phyloP scores from a whole-genome alignment of 441 rosid genomes.

The Euphorbia schlechtendalii region DNA sequence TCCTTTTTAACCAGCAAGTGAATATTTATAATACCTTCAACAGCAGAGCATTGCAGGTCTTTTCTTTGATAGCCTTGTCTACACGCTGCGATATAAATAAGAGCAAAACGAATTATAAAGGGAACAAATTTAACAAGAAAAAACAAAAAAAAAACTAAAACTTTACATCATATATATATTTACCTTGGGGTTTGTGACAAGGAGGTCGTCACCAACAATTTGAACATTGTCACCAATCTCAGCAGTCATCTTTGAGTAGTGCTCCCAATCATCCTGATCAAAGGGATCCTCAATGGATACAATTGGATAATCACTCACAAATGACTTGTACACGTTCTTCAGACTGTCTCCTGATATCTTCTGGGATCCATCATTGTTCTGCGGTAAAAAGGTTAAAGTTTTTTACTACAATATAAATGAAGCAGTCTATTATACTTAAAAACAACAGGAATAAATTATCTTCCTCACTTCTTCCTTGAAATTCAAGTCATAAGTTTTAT shows the following conservation, averaged over 20 bases:
- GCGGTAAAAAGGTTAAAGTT: slow-evolving; percentile 7
- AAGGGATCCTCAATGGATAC: slow-evolving; percentile 97
- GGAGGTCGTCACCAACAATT: slow-evolving; percentile 89
- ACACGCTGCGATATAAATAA: slow-evolving; percentile 51
- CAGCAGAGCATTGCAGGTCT: slow-evolving; percentile 92
- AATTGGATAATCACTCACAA: slow-evolving; percentile 81
- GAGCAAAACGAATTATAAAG: neutral
- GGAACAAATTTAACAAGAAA: no score
- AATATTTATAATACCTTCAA: slow-evolving; percentile 65
- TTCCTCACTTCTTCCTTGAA: slow-evolving; percentile 81
- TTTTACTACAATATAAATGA: no score
- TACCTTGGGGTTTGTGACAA: slow-evolving; percentile 97
- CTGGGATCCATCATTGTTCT: slow-evolving; percentile 76
- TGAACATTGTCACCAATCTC: slow-evolving; percentile 74
- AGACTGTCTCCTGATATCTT: slow-evolving; percentile 86
- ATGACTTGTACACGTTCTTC: slow-evolving; percentile 85
- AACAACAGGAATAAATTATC: neutral
- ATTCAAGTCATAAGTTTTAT: slow-evolving; percentile 80
- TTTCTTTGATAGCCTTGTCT: slow-evolving; percentile 77
- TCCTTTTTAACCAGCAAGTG: neutral
- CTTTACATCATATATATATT: neutral
- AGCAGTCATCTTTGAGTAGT: slow-evolving; percentile 62
- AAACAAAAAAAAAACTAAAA: no score
- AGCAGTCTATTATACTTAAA: no score
- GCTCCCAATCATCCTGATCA: slow-evolving; percentile 97